These are phyloP conservation scores for Ampelocalamus luodianensis DNA, from an alignment of 176 grass and related monocot genomes.

Conservation along the genomic window DNA sequence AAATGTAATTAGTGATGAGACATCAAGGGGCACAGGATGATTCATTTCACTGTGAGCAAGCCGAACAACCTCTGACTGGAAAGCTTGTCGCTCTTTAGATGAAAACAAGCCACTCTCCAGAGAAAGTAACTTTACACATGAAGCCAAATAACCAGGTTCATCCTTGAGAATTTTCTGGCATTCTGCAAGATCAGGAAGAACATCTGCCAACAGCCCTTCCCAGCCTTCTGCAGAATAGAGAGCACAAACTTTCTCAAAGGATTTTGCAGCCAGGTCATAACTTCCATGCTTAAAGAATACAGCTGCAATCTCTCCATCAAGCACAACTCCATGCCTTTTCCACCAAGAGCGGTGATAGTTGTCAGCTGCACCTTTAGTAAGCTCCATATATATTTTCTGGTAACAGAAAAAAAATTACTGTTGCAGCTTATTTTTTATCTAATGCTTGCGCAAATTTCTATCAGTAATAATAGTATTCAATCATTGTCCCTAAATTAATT, in stretches of 20 bases:
- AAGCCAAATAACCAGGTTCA: constrained; percentile 84
- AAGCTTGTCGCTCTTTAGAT: constrained; percentile 83
- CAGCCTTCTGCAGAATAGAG: constrained; percentile 95
- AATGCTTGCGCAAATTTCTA: constrained; percentile 1
- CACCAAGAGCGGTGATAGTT: constrained; percentile 99
- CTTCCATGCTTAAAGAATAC: constrained; percentile 88
- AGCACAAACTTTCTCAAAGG: constrained; percentile 96
- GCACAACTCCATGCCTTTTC: constrained; percentile 98
- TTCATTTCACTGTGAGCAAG: constrained; percentile 97
- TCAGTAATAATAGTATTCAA: constrained; percentile 17
- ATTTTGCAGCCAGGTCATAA: constrained; percentile 90
- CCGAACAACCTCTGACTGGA: constrained; percentile 91
- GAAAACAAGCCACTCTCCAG: constrained; percentile 77
- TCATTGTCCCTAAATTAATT: constrained; percentile 30
- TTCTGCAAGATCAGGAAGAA: constrained; percentile 95
- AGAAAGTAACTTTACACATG: constrained; percentile 92
- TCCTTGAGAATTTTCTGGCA: constrained; percentile 97
- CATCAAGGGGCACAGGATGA: constrained; percentile 90
- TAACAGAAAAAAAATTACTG: constrained; percentile 37
- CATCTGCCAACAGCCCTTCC: constrained; percentile 88
- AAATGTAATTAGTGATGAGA: constrained; percentile 93
- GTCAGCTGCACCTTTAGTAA: constrained; percentile 95
- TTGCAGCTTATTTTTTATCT: constrained; percentile 32
- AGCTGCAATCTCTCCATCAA: constrained; percentile 98
- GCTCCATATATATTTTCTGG: constrained; percentile 95